Base-by-base conservation (phyloP, 176 grass and related monocot genomes). In the Avena eriantha region DNA sequence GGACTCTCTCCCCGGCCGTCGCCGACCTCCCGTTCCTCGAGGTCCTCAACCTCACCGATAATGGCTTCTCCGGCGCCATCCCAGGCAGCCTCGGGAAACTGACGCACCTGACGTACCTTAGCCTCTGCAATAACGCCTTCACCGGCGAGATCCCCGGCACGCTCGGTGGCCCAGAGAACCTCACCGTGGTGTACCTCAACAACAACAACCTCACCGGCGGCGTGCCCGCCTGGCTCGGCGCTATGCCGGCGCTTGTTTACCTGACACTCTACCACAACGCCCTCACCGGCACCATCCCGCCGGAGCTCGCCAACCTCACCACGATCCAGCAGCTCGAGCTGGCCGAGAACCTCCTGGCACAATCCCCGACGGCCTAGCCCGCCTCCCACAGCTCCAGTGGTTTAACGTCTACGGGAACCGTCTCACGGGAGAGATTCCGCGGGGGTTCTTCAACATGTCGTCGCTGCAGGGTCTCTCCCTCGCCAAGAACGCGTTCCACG, bases 391-490 rank as follows among this genome's bases (percentile, higher is more conserved):
- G 0, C 86, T 87, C 33, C 45, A 0, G 9, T 1, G 1, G 0
- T 74, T 87, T 22, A 15, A 0, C 33, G 43, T 76, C 1, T 76
- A 65, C n/a, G 19, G 21, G 58, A 93, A 87, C 85, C 22, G 6
- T 34, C 77, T 90, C 35, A 21, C 34, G 5, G 82, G 85, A 0
- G 31, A 64, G 26, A 87, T 92, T 50, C 90, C 90, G 1, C 19
- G 1, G 0, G 22, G 75, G 0, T 60, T 92, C 36, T 86, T 85
- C 80, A 89, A 92, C 79, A 82, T 87, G 80, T 60, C 89, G 73
- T 83, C 80, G 8, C 68, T 89, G 31, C 3, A 10, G 23, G 76
- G 47, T 3, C 3, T 92, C 48, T 4, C 87, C 58, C 13, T 89
- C 21, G 17, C 64, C 18, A 82, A 92, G 16, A 92, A 92, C 69